phyloP scores from a whole-genome alignment of 106 monocot genomes.

The Dendrobium nobile region DNA sequence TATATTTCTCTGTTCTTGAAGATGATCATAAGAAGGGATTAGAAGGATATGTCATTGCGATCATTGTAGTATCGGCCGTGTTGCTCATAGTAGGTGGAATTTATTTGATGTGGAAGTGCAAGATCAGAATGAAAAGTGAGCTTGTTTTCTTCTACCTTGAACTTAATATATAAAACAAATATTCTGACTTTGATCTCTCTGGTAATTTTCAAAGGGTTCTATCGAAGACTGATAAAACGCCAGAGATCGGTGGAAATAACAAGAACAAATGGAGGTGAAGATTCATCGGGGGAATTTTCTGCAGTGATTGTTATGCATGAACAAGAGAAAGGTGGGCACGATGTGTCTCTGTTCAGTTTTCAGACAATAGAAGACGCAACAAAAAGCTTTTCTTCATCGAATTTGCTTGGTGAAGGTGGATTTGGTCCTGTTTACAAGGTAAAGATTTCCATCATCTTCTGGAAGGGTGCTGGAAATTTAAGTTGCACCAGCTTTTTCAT shows the following conservation, averaged over 20 bases:
- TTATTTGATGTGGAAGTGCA: slow-evolving; percentile 5
- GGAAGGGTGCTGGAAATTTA: background rate
- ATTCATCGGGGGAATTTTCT: background rate
- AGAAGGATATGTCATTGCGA: background rate
- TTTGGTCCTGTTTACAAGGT: slow-evolving; percentile 68
- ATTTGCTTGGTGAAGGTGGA: slow-evolving; percentile 52
- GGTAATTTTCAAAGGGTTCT: background rate
- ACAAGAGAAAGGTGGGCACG: slow-evolving; percentile 2
- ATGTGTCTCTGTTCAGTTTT: slow-evolving; percentile 25
- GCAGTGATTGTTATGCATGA: slow-evolving; percentile 4
- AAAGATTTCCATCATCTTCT: background rate
- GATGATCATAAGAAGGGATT: slow-evolving; percentile 8
- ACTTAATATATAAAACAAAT: background rate
- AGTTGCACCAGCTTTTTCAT: background rate
- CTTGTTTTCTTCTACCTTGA: background rate
- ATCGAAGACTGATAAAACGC: background rate
- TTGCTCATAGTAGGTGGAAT: background rate
- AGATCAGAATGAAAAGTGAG: slow-evolving; percentile 9
- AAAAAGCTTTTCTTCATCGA: slow-evolving; percentile 14
- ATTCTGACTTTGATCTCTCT: background rate
- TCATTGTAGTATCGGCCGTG: background rate
- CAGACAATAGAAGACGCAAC: slow-evolving; percentile 25
- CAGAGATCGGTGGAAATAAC: background rate
- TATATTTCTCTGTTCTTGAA: background rate
- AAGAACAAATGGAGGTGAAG: background rate